Percentiles rank a stretch among this genome's conserved stretches.
These are phyloP conservation scores for Skeletonema potamos DNA, from an alignment of 108 stramenopile genomes.

Conservation along the genomic window DNA sequence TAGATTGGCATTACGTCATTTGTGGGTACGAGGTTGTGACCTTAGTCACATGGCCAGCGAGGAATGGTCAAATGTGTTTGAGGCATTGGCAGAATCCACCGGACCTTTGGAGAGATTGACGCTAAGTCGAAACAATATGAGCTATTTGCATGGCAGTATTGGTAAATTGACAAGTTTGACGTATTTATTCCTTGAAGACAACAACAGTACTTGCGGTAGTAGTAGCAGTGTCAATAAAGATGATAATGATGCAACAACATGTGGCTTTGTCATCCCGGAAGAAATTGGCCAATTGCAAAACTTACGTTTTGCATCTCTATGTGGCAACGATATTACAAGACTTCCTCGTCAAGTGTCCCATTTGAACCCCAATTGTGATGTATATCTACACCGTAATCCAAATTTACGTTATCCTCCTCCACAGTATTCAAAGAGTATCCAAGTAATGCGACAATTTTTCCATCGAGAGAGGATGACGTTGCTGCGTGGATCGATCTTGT, in stretches of 20 bases:
- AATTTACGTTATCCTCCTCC: constrained; percentile 29
- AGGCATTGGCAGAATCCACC: constrained; percentile 21
- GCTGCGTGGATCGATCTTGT: constrained; percentile 17
- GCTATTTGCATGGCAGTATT: constrained; percentile 28
- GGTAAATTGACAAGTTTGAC: constrained; percentile 30
- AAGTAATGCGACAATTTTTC: constrained; percentile 30
- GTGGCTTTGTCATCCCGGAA: constrained; percentile 22
- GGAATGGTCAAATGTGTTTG: constrained; percentile 38
- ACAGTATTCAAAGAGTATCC: constrained; percentile 12
- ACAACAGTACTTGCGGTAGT: background rate
- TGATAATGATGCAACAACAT: background rate
- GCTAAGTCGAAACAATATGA: constrained; percentile 34
- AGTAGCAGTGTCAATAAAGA: background rate
- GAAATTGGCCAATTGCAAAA: constrained; percentile 26
- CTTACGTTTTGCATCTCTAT: constrained; percentile 27
- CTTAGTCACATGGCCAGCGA: constrained; percentile 18
- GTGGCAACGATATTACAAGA: constrained; percentile 28
- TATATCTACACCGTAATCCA: constrained; percentile 36
- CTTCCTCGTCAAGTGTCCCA: constrained; percentile 36
- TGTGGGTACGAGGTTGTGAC: constrained; percentile 45
- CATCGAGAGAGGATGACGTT: constrained; percentile 34
- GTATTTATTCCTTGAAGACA: constrained; percentile 46
- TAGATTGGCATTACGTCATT: constrained; percentile 28
- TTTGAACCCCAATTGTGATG: constrained; percentile 21
- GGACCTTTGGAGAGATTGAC: constrained; percentile 44